A percentile compares a stretch with the other conserved stretches of the same genome.
These are phyloP conservation scores for Speleostelium caveatum DNA, from an alignment of 78 protist species.

Conservation along the genomic window DNA sequence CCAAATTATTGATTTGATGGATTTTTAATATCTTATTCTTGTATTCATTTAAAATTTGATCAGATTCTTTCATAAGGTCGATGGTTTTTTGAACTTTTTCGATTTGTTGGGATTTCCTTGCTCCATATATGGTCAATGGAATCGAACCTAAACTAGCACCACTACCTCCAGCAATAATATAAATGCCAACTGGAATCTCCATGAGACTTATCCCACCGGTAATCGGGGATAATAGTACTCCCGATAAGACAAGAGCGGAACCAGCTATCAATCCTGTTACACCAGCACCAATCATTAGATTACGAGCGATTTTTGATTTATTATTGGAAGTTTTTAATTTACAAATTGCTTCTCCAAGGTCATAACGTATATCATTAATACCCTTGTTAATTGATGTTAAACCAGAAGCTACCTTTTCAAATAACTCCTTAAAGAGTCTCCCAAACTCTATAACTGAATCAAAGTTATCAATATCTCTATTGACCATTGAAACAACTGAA, in stretches of 20 bases:
- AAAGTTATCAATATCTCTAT: neutral
- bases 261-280: neutral
- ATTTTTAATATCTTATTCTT: no score
- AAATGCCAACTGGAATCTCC: neutral
- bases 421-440: neutral
- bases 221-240: neutral
- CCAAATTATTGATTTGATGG: neutral
- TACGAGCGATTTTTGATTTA: neutral
- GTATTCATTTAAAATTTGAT: no score
- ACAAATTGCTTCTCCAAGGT: neutral
- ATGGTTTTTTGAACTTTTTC: neutral
- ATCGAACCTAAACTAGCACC: neutral
- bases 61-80: neutral
- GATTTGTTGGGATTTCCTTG: neutral
- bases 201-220: neutral
- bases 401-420: neutral
- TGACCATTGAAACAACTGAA: neutral
- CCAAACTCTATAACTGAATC: neutral
- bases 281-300: neutral
- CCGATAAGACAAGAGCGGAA: neutral
- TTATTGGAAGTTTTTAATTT: neutral
- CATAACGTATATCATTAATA: neutral
- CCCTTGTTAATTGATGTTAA: no score
- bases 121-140: neutral
- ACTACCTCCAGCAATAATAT: neutral